Evolutionary conservation across 73 alveolate genomes (phyloP).

Genomic region (Paramecium caudatum): DNA sequence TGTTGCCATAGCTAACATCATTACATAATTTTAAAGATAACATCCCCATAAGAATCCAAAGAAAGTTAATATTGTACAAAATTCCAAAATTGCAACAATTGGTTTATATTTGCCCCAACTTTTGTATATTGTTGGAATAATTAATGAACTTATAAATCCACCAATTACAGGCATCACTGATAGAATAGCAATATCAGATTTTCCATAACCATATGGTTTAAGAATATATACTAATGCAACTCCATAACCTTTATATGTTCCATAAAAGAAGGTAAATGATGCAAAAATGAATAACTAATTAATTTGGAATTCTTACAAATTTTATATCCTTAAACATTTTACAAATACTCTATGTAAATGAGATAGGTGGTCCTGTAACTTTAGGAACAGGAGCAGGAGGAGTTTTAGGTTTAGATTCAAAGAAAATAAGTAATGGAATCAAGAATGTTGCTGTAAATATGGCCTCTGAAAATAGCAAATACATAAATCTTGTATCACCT

Average conservation of each 20-base stretch:
- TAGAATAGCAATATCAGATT: conserved; percentile 39
- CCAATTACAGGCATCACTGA: conserved; percentile 53
- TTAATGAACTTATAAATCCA: conserved; percentile 58
- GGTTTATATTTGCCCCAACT: conserved; percentile 57
- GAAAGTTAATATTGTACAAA: conserved; percentile 18
- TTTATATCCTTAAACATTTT: conserved; percentile 41
- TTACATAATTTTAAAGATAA: not conserved
- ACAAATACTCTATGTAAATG: conserved; percentile 11
- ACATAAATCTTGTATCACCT: conserved; percentile 38
- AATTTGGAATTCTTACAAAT: not conserved
- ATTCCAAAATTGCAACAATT: conserved; percentile 3
- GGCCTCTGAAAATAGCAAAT: conserved; percentile 30
- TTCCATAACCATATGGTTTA: conserved; percentile 45
- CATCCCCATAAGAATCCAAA: conserved; percentile 41
- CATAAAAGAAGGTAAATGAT: conserved; percentile 52
- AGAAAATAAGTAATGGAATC: conserved; percentile 11
- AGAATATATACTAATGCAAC: conserved; percentile 42
- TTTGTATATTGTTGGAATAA: conserved; percentile 40
- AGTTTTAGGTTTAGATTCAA: conserved; percentile 43
- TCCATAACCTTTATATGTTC: conserved; percentile 65
- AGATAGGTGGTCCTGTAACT: not conserved
- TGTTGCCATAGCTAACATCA: conserved; percentile 33
- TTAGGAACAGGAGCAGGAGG: conserved; percentile 48
- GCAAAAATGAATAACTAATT: conserved; percentile 14
- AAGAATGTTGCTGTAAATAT: conserved; percentile 10